Conservation (phyloP, 192 early-diverging fungal species). For the Coemansia sp. region DNA sequence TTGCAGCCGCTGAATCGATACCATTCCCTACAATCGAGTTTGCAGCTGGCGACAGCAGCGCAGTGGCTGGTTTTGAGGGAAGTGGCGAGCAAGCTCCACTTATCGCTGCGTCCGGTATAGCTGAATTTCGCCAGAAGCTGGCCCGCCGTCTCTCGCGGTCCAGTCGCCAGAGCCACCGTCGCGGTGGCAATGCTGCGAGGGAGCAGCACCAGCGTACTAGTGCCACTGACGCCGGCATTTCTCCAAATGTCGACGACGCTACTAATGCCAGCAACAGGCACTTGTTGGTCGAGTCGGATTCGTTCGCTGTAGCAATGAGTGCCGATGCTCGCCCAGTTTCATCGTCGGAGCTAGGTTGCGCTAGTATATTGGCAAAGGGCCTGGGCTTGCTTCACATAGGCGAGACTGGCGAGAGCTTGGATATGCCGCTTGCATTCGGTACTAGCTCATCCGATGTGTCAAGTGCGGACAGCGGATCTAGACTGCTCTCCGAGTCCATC, state of each 20-base stretch:
- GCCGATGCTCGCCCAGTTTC: background rate
- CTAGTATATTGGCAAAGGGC: background rate
- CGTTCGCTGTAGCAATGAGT: background rate
- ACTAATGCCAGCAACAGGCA: background rate
- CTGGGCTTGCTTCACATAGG: background rate
- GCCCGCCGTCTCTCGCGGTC: constrained; percentile 9
- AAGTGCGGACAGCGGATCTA: background rate
- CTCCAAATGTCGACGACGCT: no score
- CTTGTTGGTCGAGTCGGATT: background rate
- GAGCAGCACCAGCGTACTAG: background rate
- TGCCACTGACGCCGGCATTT: background rate
- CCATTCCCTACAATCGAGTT: background rate
- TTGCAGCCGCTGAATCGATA: background rate
- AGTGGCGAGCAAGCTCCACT: background rate
- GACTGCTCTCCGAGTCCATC: constrained; percentile 11
- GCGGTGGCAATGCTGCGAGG: background rate
- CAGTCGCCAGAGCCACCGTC: constrained; percentile 5
- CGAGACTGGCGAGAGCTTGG: background rate
- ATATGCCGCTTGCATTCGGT: background rate
- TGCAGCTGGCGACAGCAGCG: background rate
- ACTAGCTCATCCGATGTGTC: background rate
- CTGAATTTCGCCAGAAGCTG: constrained; percentile 11
- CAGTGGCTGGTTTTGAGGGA: background rate
- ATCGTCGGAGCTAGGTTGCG: background rate
- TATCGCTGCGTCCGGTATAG: background rate